Base-by-base conservation (phyloP, 495 filamentous ascomycete genomes). In the Clavariopsis aquatica region DNA sequence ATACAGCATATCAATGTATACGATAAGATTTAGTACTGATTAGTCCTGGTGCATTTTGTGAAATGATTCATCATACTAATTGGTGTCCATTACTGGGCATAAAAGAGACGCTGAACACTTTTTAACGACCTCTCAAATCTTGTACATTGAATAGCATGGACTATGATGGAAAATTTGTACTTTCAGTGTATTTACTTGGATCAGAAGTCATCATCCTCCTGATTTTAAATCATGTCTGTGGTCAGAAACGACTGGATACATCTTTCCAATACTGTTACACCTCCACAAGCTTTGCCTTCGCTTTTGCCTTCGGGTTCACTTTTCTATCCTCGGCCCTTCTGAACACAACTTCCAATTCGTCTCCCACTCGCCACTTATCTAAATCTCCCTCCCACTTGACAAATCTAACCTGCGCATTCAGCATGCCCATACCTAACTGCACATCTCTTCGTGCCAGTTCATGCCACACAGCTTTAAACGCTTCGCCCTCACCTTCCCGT, bases 311-410 rank as follows among this genome's bases (percentile, higher is more conserved):
- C 6, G 3, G 20, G 20, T 49, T 22, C 47, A 2, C 20, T 9
- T 7, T 3, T 9, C 47, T 34, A 34, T 2, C 47, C 47, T 23
- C 47, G 7, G 2, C 24, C 47, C 52, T 23, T 28, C 36, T 65
- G 19, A 69, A 56, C 26, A 65, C 45, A 47, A 69, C 57, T 27
- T 57, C 57, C 31, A 69, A 43, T 34, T 61, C 66, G 54, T 69
- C 66, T 6, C 66, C 66, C 15, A 65, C 56, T 17, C 56, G 1
- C 57, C 49, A 49, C 54, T 34, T 9, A 49, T 64, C 60, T 36
- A 60, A n/a, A 51, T 64, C 66, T 13, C 47, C 23, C 1, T 60
- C 41, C 61, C 61, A 69, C 41, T 65, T 47, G 17, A 65, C 57
- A 26, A 65, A 36, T n/a, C 34, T 61, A 1, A 57, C 34, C n/a